Evolutionary conservation across 2,329 filamentous ascomycete species (phyloP).

Genomic region (Macroventuria anomochaeta): DNA sequence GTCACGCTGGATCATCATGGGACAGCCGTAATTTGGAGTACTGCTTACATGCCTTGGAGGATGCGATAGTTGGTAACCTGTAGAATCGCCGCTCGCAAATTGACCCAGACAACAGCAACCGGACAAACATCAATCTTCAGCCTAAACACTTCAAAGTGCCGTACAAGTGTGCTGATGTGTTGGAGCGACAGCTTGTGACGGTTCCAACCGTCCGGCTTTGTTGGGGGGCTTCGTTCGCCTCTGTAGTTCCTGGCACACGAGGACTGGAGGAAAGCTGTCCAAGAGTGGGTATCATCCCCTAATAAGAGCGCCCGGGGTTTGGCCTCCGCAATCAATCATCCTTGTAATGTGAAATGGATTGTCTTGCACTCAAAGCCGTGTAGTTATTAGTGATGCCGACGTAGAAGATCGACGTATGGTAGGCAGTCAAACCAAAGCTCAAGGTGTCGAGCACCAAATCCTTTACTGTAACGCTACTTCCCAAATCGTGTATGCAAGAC

Average conservation of each 20-base stretch:
- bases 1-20: neutral
- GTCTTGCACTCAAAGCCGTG: conserved; percentile 7
- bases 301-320: too few relatives aligned
- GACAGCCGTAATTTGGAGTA: neutral
- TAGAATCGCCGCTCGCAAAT: conserved; percentile 5
- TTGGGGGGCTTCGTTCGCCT: too few relatives aligned
- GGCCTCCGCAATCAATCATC: neutral
- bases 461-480: conserved; percentile 40
- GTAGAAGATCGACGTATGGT: conserved; percentile 42
- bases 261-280: too few relatives aligned
- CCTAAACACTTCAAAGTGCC: neutral
- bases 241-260: too few relatives aligned
- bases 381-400: conserved; percentile 34
- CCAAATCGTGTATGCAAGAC: conserved; percentile 41
- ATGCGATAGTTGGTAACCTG: neutral
- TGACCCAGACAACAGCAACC: neutral
- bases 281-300: too few relatives aligned
- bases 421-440: conserved; percentile 42
- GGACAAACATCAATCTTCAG: neutral
- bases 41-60: neutral
- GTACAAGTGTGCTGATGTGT: neutral
- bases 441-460: conserved; percentile 37
- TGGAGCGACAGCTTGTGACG: neutral
- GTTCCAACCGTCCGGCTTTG: too few relatives aligned
- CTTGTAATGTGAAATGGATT: neutral